Percentiles rank a stretch among this genome's conserved stretches.
These are phyloP conservation scores for Alliaria petiolata DNA, from an alignment of 345 rosid species.

Conservation along the genomic window DNA sequence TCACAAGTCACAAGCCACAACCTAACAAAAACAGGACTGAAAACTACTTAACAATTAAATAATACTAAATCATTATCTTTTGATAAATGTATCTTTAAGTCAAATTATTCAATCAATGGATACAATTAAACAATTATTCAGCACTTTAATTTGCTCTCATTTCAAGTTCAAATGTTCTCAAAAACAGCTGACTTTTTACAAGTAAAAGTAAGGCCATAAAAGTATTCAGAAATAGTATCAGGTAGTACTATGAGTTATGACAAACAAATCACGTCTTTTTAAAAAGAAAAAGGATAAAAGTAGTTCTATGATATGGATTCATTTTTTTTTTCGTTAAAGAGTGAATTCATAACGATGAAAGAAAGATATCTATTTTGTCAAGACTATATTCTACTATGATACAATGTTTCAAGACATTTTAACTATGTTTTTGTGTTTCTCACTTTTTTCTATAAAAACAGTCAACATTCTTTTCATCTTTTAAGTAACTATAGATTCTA, in stretches of 20 bases:
- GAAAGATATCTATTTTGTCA: neutral
- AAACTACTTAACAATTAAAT: neutral
- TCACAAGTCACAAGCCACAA: constrained; percentile 20
- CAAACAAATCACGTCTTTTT: neutral
- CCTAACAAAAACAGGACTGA: constrained; percentile 2
- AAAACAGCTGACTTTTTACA: neutral
- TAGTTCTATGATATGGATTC: neutral
- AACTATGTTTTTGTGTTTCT: constrained; percentile 1
- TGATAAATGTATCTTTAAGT: constrained; percentile 1
- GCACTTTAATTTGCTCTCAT: neutral
- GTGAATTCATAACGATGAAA: constrained; percentile 1
- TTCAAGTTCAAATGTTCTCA: neutral
- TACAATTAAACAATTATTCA: neutral
- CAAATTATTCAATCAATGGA: neutral
- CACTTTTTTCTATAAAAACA: neutral
- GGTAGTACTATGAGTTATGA: neutral
- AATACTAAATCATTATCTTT: constrained; percentile 5
- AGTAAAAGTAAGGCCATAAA: too few species aligned
- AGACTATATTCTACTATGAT: neutral
- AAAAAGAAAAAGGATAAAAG: neutral
- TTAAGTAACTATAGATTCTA: neutral
- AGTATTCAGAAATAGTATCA: neutral
- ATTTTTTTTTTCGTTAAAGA: neutral
- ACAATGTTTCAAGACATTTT: constrained; percentile 11
- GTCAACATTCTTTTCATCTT: constrained; percentile 2